These are phyloP conservation scores for Fusarium sp. DNA, from an alignment of 2,329 filamentous ascomycete genomes.

Conservation along the genomic window DNA sequence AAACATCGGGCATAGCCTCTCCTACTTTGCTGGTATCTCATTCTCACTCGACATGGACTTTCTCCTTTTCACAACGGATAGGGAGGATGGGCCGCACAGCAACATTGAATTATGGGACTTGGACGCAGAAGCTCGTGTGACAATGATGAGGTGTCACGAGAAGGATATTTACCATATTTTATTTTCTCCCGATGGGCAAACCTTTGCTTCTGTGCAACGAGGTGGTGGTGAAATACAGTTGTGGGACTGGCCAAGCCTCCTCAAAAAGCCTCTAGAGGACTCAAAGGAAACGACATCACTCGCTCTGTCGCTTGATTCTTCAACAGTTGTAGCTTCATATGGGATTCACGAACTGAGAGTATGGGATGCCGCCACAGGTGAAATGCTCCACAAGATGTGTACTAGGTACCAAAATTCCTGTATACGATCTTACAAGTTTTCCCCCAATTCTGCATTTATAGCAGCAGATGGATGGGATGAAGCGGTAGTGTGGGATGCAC, in stretches of 20 bases:
- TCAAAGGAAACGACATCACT: fast-evolving
- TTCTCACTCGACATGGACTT: background rate
- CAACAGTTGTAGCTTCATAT: background rate
- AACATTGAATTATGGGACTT: background rate
- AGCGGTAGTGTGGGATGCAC: background rate
- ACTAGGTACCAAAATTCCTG: fast-evolving
- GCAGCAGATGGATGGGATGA: background rate
- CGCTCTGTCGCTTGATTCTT: background rate
- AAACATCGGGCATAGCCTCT: fast-evolving
- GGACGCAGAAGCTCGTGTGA: fast-evolving
- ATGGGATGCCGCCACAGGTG: background rate
- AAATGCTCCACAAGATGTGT: fast-evolving
- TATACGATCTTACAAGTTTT: background rate
- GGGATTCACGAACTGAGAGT: fast-evolving
- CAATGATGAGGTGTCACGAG: no score
- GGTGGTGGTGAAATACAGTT: background rate
- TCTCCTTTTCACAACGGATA: fast-evolving
- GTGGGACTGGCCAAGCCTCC: background rate
- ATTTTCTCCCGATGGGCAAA: background rate
- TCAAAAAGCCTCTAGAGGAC: background rate
- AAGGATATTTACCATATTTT: fast-evolving
- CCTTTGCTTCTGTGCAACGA: fast-evolving
- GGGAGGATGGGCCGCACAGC: fast-evolving
- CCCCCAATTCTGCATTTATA: background rate
- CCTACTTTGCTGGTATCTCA: fast-evolving